Evolutionary conservation across 768 basidiomycete genomes (phyloP), one percentile per base, ranked within the genome.

Genomic region (Tubosaeta sp.): DNA sequence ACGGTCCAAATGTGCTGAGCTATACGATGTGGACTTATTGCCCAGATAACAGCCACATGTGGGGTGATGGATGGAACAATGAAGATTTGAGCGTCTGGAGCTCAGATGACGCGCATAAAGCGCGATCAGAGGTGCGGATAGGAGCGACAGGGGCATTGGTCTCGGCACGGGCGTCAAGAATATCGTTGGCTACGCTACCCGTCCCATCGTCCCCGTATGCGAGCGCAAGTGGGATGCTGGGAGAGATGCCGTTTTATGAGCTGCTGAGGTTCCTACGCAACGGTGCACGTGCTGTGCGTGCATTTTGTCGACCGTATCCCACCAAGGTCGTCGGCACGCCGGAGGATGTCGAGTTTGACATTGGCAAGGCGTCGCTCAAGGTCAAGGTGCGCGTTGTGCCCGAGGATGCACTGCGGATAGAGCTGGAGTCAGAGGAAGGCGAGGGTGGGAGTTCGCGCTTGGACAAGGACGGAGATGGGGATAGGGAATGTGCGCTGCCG

Each of bases 1-100:
- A 96, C 64, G 93, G 90, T 0, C 64, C 69, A 10, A 91, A 91
- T 57, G 77, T 68, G 31, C 67, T 94, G 52, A 90, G 77, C 59
- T 95, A 82, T 67, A 93, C 92, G 41, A 71, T 91, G 9, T 96
- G 94, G 94, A 88, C 84, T 30, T 96, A 94, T 64, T 86, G 87
- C 52, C 74, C 87, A 0, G 89, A 95, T 59, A 85, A 84, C 62
- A 76, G 75, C 22, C 91, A 97, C 63, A 73, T 80, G 62, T 96
- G 90, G 90, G 93, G 95, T 13, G 95, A 99, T 69, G 85, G 85
- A 1, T 99, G 94, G 95, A 94, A 97, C 66, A 81, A 90, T 70
- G 95, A 99, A 71, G 95, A 98, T 71, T 67, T 98, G 52, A 92
- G 89, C 56, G 55, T 98, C 13, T 97, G 90, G 90, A 86, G 85